Base-by-base conservation (phyloP, 2,329 filamentous ascomycete genomes). In the Pleurostoma richardsiae region DNA sequence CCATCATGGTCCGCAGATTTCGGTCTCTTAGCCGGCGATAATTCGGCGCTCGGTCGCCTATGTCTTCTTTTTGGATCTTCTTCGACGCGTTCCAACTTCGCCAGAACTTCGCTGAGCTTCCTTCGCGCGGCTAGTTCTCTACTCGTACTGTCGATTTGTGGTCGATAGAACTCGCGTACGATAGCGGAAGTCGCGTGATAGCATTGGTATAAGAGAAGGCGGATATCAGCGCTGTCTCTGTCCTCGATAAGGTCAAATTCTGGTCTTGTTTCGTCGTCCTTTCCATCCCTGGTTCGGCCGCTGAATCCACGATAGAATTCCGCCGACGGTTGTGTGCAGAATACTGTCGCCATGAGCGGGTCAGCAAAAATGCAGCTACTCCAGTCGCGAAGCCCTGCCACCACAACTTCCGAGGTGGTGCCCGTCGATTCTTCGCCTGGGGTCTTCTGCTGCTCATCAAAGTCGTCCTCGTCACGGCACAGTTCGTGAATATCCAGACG, bases 361-460 rank as follows among this genome's bases (percentile, higher is more conserved):
- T 84, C 81, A 8, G 80, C 80, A 52, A 84, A 83, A 8, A 82
- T 53, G 40, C 75, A 74, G 48, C 73, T 75, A 49, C 75, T 75
- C 80, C 80, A 84, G 61, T 80, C 76, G 30, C 69, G 68, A n/a
- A 83, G 58, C 0, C 79, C 79, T 0, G 69, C 74, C 10, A 82
- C 58, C 27, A 56, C 56, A 10, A 73, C 60, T n/a, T 27, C 11
- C 5, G 48, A 44, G 26, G 30, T 44, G 27, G 42, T 41, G 5
- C 42, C 40, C 8, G 47, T 29, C 48, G 41, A 5, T 27, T 49
- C 26, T 50, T 40, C 27, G 27, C 29, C 29, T 39, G 41, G 30
- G 43, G 42, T 26, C 19, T 19, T 19, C 19, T 19, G 19, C 19
- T 19, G 19, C 19, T 19, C 19, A 19, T 19, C 19, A 19, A 19